Percentiles rank a stretch among this genome's conserved stretches.
phyloP scores from a whole-genome alignment of 345 rosid genomes.

The Gossypioides kirkii region DNA sequence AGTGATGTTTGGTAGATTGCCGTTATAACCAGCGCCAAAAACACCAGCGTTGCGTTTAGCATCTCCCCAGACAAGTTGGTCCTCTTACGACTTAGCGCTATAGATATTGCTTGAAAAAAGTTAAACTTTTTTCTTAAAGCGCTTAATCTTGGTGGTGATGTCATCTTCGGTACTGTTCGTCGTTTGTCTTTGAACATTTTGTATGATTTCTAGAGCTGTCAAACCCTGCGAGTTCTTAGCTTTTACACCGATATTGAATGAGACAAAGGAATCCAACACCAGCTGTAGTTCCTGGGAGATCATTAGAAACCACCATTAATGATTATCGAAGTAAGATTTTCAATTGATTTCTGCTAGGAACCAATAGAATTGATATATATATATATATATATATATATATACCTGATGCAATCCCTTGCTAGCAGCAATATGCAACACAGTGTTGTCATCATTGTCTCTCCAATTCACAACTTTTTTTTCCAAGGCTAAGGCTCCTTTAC shows the following conservation, averaged over 20 bases:
- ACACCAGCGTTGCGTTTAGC: neutral
- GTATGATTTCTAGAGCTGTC: neutral
- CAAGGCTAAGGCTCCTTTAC: neutral
- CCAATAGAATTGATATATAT: too few species aligned
- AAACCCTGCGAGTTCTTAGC: too few species aligned
- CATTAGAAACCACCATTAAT: too few species aligned
- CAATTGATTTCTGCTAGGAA: too few species aligned
- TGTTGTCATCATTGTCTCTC: neutral
- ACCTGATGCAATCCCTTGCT: neutral
- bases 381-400: neutral
- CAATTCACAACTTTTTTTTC: neutral
- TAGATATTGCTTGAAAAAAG: fast-evolving
- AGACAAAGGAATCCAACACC: too few species aligned
- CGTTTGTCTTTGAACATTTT: too few species aligned
- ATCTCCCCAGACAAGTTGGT: neutral
- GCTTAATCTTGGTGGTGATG: neutral
- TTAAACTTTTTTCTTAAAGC: neutral
- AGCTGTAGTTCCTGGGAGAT: too few species aligned
- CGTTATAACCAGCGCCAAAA: neutral
- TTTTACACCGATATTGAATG: too few species aligned
- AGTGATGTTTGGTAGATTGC: neutral
- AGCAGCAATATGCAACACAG: neutral
- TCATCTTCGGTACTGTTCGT: too few species aligned
- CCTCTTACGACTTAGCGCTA: neutral
- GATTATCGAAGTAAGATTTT: too few species aligned